Percentiles rank a stretch among this genome's conserved stretches.
Conservation (phyloP, 306 rosid genomes). For the Vigna angularis region DNA sequence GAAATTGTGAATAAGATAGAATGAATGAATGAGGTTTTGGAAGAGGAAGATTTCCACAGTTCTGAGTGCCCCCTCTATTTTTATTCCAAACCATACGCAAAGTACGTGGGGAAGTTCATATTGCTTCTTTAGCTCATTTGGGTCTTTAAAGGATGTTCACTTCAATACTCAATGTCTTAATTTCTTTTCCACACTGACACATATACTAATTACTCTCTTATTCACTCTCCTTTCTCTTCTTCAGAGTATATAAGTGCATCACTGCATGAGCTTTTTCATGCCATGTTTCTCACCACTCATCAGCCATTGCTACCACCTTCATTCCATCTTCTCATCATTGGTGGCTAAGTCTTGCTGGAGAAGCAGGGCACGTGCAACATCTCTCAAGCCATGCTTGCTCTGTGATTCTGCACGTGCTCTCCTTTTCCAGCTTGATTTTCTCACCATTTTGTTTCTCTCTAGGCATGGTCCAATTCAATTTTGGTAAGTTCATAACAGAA, state of each 20-base stretch:
- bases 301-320: not conserved
- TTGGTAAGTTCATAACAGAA: not conserved
- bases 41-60: not conserved
- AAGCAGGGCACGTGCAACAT: conserved; percentile 99
- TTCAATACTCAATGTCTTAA: conserved; percentile 76
- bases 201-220: not conserved
- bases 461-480: not conserved
- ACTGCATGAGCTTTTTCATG: conserved; percentile 28
- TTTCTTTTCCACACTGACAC: conserved; percentile 28
- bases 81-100: conserved; percentile 32
- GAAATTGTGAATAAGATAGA: not conserved
- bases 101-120: conserved; percentile 21
- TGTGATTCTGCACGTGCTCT: conserved; percentile 84
- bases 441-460: conserved; percentile 46
- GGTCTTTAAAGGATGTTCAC: conserved; percentile 71
- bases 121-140: conserved; percentile 48
- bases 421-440: conserved; percentile 89
- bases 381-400: not conserved
- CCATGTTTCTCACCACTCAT: conserved; percentile 32
- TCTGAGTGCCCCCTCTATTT: not conserved
- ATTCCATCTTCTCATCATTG: conserved; percentile 32
- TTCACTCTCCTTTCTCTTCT: conserved; percentile 2
- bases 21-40: not conserved
- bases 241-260: conserved; percentile 56
- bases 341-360: conserved; percentile 83